These are phyloP conservation scores for Aspergillus latus DNA, from an alignment of 2,329 filamentous ascomycete genomes.

Conservation along the genomic window DNA sequence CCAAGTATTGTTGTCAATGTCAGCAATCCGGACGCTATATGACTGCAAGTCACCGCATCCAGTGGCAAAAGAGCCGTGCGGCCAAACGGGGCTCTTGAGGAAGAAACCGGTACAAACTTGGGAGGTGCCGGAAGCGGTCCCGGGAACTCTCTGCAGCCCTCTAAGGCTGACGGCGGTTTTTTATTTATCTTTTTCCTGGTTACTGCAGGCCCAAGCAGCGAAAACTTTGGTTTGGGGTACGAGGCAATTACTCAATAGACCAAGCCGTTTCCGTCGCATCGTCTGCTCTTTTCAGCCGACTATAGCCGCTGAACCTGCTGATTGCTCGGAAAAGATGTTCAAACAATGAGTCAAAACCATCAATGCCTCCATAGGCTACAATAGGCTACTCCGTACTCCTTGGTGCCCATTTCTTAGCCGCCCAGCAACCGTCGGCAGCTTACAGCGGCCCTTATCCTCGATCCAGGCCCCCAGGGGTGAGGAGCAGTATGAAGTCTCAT, in stretches of 20 bases:
- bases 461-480: background rate
- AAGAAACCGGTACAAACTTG: background rate
- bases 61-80: slow-evolving; percentile 1
- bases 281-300: background rate
- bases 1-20: background rate
- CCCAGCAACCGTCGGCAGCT: background rate
- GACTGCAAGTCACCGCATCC: background rate
- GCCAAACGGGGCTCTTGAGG: background rate
- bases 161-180: slow-evolving; percentile 34
- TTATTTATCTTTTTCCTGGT: slow-evolving; percentile 4
- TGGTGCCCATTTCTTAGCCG: too few relatives aligned
- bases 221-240: slow-evolving; percentile 14
- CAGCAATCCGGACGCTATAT: background rate
- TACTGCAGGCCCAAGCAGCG: slow-evolving; percentile 5
- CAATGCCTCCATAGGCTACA: too few relatives aligned
- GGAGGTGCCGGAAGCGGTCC: slow-evolving; percentile 7
- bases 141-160: slow-evolving; percentile 30
- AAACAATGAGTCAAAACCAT: too few relatives aligned
- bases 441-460: background rate
- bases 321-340: too few relatives aligned
- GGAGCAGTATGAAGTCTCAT: slow-evolving; percentile 1
- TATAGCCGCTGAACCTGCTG: too few relatives aligned
- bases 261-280: background rate
- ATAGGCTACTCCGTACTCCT: too few relatives aligned
- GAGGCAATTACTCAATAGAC: background rate